Evolutionary conservation across 2,329 filamentous ascomycete genomes (phyloP).

Genomic region (Xylariales sp.): DNA sequence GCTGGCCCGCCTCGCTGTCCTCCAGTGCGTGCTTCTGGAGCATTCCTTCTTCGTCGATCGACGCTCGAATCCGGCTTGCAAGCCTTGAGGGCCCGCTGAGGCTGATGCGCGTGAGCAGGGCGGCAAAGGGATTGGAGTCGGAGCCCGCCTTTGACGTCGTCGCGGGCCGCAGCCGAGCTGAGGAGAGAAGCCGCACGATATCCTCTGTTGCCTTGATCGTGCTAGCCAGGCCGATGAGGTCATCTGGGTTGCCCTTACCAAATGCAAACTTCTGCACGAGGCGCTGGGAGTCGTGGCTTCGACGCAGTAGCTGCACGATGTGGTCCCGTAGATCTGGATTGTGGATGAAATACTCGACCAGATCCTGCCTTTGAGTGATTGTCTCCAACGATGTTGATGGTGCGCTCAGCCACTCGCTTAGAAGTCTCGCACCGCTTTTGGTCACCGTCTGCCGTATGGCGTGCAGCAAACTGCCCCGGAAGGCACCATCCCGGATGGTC

Average conservation of each 20-base stretch:
- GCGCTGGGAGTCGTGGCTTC: conserved; percentile 81
- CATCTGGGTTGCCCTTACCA: conserved; percentile 86
- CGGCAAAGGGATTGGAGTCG: conserved; percentile 10
- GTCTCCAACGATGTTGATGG: conserved; percentile 81
- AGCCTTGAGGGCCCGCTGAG: conserved; percentile 65
- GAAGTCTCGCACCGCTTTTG: conserved; percentile 79
- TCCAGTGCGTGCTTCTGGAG: conserved; percentile 73
- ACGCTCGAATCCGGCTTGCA: conserved; percentile 64
- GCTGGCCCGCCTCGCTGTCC: conserved; percentile 64
- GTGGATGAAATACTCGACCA: conserved; percentile 71
- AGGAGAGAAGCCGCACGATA: conserved; percentile 48
- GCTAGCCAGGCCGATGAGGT: conserved; percentile 76
- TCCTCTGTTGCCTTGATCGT: conserved; percentile 73
- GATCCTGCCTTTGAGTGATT: conserved; percentile 75
- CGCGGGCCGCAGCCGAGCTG: background rate
- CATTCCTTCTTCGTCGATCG: conserved; percentile 93
- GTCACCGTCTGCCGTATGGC: conserved; percentile 87
- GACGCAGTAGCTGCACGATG: conserved; percentile 62
- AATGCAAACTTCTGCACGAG: conserved; percentile 92
- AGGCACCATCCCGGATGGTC: conserved; percentile 75
- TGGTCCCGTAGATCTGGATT: conserved; percentile 65
- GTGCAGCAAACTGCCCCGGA: conserved; percentile 82
- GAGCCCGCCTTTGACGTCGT: background rate
- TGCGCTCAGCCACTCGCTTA: conserved; percentile 82
- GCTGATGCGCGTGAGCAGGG: conserved; percentile 47